Evolutionary conservation across 2,329 filamentous ascomycete species (phyloP).

Genomic region (Cordyceps farinosa): DNA sequence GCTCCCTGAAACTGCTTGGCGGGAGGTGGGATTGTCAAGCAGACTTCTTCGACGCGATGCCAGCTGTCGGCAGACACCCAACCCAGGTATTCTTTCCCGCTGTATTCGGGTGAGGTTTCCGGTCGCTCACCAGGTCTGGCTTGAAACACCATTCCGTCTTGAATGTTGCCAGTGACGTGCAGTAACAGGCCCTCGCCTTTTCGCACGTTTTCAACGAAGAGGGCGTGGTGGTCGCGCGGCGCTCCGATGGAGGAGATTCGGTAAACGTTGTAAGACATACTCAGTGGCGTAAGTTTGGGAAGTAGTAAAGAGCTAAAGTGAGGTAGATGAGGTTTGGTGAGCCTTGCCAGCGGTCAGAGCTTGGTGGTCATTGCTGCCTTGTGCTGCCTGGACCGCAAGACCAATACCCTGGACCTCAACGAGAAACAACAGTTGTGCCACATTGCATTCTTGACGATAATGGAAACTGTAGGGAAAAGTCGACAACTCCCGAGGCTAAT

Average conservation of each 20-base stretch:
- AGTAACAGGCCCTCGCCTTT: not conserved
- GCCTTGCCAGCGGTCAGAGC: too few species aligned
- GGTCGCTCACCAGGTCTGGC: constrained; percentile 16
- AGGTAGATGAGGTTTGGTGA: not conserved
- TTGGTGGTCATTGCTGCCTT: too few species aligned
- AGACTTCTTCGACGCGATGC: constrained; percentile 22
- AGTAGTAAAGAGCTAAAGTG: not conserved
- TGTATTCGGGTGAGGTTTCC: constrained; percentile 22
- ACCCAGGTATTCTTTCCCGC: constrained; percentile 20
- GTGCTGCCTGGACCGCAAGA: too few species aligned
- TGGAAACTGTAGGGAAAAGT: too few species aligned
- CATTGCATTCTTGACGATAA: too few species aligned
- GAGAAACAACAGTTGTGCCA: too few species aligned
- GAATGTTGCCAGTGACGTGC: constrained; percentile 31
- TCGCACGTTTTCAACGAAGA: constrained; percentile 25
- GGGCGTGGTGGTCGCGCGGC: constrained; percentile 26
- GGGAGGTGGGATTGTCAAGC: constrained; percentile 24
- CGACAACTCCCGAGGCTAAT: too few species aligned
- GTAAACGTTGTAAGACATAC: not conserved
- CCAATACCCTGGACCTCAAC: too few species aligned
- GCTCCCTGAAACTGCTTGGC: constrained; percentile 31
- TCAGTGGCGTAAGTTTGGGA: not conserved
- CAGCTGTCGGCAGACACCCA: constrained; percentile 23
- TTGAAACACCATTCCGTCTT: constrained; percentile 29
- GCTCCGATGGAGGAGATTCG: constrained; percentile 15